phyloP scores from a whole-genome alignment of 108 stramenopile species.

The Fragilaria crotonensis region DNA sequence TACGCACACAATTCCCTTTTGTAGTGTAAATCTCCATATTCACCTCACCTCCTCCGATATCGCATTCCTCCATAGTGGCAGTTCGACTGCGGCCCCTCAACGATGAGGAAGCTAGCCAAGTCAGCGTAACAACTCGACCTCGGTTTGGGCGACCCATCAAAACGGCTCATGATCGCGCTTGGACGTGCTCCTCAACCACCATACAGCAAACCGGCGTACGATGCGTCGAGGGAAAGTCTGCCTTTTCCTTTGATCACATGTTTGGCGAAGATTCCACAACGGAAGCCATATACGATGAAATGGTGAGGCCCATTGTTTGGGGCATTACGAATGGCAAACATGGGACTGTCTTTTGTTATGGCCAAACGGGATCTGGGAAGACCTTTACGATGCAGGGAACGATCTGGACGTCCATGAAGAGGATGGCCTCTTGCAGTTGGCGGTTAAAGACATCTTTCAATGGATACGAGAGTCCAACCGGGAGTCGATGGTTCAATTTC shows the following conservation, averaged over 20 bases:
- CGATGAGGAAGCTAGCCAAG: not conserved
- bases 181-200: not conserved
- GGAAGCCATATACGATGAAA: not conserved
- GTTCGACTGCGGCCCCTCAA: not conserved
- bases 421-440: slow-evolving; percentile 56
- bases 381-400: slow-evolving; percentile 44
- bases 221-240: not conserved
- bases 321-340: not conserved
- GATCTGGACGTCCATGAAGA: slow-evolving; percentile 20
- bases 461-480: slow-evolving; percentile 13
- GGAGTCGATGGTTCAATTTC: slow-evolving; percentile 42
- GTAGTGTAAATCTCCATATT: too few relatives aligned
- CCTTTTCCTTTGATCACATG: slow-evolving; percentile 1
- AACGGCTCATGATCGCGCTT: not conserved
- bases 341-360: slow-evolving; percentile 46
- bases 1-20: too few relatives aligned
- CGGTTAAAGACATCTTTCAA: slow-evolving; percentile 54
- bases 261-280: not conserved
- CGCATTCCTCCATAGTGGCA: too few relatives aligned
- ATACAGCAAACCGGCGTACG: not conserved
- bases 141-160: too few relatives aligned
- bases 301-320: not conserved
- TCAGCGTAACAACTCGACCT: not conserved
- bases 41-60: too few relatives aligned
- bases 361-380: slow-evolving; percentile 63